Evolutionary conservation across 306 rosid genomes (phyloP).

Genomic region (Gastrolobium villosum): DNA sequence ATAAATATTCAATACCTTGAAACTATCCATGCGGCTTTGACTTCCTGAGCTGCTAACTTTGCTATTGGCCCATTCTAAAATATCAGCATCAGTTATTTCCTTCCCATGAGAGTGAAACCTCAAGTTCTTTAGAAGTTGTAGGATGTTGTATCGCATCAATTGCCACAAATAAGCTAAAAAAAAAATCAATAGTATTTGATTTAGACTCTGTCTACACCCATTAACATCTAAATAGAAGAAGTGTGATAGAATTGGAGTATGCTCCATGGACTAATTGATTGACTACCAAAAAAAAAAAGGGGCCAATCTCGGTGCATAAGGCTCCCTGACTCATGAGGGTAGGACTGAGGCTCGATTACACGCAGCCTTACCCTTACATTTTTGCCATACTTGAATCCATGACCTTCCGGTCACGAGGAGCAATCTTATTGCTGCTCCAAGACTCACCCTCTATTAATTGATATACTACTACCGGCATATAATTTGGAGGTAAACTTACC

Average conservation of each 20-base stretch:
- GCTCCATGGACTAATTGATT: constrained; percentile 19
- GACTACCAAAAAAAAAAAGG: no score
- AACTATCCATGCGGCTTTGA: constrained; percentile 81
- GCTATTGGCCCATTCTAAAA: constrained; percentile 90
- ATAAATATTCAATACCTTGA: constrained; percentile 64
- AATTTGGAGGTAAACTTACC: constrained; percentile 60
- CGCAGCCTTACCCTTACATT: no score
- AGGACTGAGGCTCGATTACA: no score
- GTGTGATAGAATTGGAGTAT: not conserved
- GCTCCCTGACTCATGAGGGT: no score
- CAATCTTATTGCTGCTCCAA: no score
- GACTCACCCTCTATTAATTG: no score
- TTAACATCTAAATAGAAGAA: not conserved
- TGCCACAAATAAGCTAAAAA: constrained; percentile 98
- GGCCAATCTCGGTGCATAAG: no score
- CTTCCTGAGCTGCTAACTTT: constrained; percentile 84
- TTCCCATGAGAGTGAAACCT: constrained; percentile 93
- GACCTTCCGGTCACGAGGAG: no score
- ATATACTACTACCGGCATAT: no score
- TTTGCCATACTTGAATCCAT: no score
- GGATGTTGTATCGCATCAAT: constrained; percentile 90
- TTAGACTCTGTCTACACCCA: constrained; percentile 2
- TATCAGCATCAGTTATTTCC: constrained; percentile 91
- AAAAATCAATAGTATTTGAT: constrained; percentile 32
- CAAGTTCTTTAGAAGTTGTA: constrained; percentile 91